Conservation (phyloP, 2,329 filamentous ascomycete species). For the Sporothrix protearum region DNA sequence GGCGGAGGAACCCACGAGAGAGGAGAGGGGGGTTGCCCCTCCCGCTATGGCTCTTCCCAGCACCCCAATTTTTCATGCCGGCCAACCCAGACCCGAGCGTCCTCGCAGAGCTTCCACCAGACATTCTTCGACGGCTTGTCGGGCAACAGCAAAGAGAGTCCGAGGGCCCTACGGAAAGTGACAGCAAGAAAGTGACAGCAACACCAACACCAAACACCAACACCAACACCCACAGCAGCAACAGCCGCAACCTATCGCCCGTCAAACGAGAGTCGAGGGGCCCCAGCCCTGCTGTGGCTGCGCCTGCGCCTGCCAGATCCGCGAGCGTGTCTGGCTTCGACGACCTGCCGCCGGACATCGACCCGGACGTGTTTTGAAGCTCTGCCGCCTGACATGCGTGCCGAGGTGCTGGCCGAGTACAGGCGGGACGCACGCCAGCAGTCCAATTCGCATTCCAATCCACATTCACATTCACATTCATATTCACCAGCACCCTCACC, state of each 20-base stretch:
- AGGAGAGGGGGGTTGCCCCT: constrained; percentile 29
- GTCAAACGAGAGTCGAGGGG: constrained; percentile 34
- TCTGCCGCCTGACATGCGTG: constrained; percentile 79
- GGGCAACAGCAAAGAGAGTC: constrained; percentile 43
- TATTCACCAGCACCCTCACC: constrained; percentile 53
- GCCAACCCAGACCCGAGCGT: constrained; percentile 77
- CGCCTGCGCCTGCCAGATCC: background rate
- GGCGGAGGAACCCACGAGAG: background rate
- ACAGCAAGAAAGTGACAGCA: constrained; percentile 19
- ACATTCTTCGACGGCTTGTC: constrained; percentile 74
- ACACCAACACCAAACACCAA: too few relatives aligned
- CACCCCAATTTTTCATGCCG: constrained; percentile 90
- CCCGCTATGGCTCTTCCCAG: constrained; percentile 45
- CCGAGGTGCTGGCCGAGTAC: constrained; percentile 77
- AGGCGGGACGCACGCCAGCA: constrained; percentile 41
- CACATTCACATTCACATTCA: constrained; percentile 48
- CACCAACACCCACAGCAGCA: constrained; percentile 23
- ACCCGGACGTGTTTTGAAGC: constrained; percentile 79
- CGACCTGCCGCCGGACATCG: constrained; percentile 69
- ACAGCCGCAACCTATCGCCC: constrained; percentile 30
- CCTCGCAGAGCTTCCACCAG: constrained; percentile 74
- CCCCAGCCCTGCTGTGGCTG: constrained; percentile 34
- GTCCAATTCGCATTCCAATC: too few relatives aligned
- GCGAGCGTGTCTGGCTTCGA: constrained; percentile 22
- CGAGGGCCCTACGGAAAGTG: constrained; percentile 3